phyloP scores from a whole-genome alignment of 2,329 filamentous ascomycete species.

The Curvularia lunata region DNA sequence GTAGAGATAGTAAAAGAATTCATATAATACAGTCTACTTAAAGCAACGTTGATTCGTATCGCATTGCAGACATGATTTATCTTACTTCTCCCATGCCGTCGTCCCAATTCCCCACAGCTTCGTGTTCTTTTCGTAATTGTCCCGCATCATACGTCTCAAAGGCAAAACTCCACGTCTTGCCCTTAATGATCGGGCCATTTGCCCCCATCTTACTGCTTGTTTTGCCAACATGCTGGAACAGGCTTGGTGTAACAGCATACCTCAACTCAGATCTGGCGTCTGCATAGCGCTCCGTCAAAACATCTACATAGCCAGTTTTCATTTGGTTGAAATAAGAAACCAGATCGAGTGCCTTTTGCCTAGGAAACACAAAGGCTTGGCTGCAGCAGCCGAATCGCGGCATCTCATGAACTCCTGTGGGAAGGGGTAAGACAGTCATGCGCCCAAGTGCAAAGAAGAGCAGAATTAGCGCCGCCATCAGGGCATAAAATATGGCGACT shows the following conservation, averaged over 20 bases:
- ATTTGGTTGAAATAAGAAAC: conserved; percentile 43
- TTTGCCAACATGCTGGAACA: conserved; percentile 56
- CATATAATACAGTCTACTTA: not conserved
- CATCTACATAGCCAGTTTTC: conserved; percentile 49
- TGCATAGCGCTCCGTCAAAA: conserved; percentile 52
- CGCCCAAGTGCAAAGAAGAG: conserved; percentile 54
- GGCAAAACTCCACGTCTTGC: conserved; percentile 51
- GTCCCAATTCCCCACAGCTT: conserved; percentile 1
- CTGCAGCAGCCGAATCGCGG: conserved; percentile 53
- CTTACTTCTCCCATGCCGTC: not conserved
- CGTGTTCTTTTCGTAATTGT: conserved; percentile 39
- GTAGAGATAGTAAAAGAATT: not conserved
- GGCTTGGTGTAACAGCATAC: conserved; percentile 52
- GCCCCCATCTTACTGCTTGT: conserved; percentile 48
- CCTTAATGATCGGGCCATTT: conserved; percentile 35
- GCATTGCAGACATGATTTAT: not conserved
- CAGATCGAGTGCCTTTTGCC: conserved; percentile 33
- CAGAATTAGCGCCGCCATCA: conserved; percentile 21
- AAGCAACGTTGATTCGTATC: not conserved
- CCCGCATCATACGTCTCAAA: conserved; percentile 45
- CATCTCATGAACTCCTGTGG: conserved; percentile 51
- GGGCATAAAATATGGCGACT: conserved; percentile 27
- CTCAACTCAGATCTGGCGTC: conserved; percentile 47
- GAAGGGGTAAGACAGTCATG: conserved; percentile 47
- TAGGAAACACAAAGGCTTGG: conserved; percentile 55